Conservation (phyloP, 1,139 yeast species). For the Zygoascus sp. region DNA sequence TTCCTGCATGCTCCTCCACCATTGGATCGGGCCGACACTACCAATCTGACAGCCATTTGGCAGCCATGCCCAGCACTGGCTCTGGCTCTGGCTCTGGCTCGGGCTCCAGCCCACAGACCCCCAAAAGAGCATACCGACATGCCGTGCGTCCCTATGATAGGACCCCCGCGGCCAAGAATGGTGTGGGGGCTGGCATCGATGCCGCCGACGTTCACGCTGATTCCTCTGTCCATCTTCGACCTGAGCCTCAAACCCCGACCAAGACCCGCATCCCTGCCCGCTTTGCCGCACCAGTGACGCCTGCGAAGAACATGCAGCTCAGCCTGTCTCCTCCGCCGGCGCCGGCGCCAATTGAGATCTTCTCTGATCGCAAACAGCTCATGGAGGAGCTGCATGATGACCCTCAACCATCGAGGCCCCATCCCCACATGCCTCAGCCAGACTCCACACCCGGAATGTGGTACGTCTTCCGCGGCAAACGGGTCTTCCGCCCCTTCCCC, state of each 20-base stretch:
- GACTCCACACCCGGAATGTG: slow-evolving; percentile 34
- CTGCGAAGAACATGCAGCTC: not conserved
- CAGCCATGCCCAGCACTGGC: not conserved
- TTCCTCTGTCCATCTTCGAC: too few relatives aligned
- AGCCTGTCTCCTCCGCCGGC: slow-evolving; percentile 3
- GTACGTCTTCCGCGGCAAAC: slow-evolving; percentile 40
- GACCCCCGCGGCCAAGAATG: not conserved
- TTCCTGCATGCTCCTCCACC: slow-evolving; percentile 18
- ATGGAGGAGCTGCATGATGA: slow-evolving; percentile 22
- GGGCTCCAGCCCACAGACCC: not conserved
- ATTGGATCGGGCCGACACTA: slow-evolving; percentile 19
- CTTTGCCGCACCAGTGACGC: not conserved
- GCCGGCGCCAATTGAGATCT: not conserved
- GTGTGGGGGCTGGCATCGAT: slow-evolving; percentile 1
- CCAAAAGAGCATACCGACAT: not conserved
- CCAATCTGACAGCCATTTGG: not conserved
- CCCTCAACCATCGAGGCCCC: slow-evolving; percentile 16
- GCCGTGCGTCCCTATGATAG: not conserved
- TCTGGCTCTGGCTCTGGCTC: too few relatives aligned
- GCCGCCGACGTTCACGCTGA: too few relatives aligned
- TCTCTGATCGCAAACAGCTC: slow-evolving; percentile 18
- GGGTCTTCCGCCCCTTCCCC: slow-evolving; percentile 37
- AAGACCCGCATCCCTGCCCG: not conserved
- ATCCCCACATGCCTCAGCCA: slow-evolving; percentile 25
- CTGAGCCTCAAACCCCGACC: not conserved